Conservation (phyloP, 306 rosid species). For the Pterocarpus macrocarpus region DNA sequence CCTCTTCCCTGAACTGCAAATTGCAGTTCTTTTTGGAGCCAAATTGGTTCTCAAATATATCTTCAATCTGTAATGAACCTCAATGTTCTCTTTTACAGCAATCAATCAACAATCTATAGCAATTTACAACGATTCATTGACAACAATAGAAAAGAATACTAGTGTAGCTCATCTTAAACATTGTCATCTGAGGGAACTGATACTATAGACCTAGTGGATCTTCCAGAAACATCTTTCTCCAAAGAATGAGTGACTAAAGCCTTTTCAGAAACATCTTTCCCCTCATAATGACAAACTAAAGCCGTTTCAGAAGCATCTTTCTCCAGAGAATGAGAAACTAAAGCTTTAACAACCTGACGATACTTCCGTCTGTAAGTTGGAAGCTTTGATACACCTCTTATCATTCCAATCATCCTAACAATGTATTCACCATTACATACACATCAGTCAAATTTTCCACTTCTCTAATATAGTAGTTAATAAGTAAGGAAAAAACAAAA, state of each 20-base stretch:
- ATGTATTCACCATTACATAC: conserved; percentile 17
- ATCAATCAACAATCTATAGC: conserved; percentile 15
- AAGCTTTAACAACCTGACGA: conserved; percentile 70
- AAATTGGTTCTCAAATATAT: neutral
- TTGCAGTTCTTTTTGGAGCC: neutral
- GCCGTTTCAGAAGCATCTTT: conserved; percentile 51
- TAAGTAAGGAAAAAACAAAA: neutral
- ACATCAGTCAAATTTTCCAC: conserved; percentile 29
- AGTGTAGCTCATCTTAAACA: conserved; percentile 50
- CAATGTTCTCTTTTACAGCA: conserved; percentile 30
- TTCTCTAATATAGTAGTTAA: neutral
- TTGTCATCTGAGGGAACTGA: conserved; percentile 57
- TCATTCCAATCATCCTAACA: conserved; percentile 85
- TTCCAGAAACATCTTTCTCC: conserved; percentile 48
- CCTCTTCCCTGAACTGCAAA: neutral
- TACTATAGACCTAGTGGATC: conserved; percentile 51
- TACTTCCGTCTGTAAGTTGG: conserved; percentile 82
- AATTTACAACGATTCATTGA: conserved; percentile 47
- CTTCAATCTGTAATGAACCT: conserved; percentile 32
- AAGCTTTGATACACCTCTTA: conserved; percentile 69
- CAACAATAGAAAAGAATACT: conserved; percentile 9
- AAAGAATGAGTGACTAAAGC: conserved; percentile 51
- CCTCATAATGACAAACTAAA: conserved; percentile 43
- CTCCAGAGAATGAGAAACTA: conserved; percentile 52
- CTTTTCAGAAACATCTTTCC: conserved; percentile 57